phyloP scores from a whole-genome alignment of 208 protist species.

The Trichomonas tenax region DNA sequence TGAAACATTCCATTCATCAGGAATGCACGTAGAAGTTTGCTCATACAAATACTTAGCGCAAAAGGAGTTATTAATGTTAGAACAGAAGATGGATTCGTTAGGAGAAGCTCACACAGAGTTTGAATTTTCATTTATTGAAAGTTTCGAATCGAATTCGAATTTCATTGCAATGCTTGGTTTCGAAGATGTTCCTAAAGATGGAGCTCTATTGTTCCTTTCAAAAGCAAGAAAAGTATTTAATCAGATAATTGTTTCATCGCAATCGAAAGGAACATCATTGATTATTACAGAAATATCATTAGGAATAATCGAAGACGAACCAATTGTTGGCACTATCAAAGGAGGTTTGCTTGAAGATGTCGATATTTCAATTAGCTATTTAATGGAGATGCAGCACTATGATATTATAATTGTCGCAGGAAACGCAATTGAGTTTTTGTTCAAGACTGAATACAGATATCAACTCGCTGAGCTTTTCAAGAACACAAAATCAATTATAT shows the following conservation, averaged over 20 bases:
- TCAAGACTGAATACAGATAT: neutral
- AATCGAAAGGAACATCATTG: neutral
- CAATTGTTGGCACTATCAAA: neutral
- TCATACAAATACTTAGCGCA: neutral
- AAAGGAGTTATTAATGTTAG: neutral
- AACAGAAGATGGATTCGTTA: neutral
- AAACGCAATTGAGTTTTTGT: neutral
- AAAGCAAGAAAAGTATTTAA: neutral
- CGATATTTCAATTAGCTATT: neutral
- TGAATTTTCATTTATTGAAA: neutral
- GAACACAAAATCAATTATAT: neutral
- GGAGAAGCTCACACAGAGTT: neutral
- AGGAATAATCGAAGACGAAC: neutral
- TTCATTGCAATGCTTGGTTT: neutral
- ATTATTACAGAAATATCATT: neutral
- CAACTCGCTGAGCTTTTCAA: neutral
- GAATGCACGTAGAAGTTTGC: neutral
- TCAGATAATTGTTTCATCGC: neutral
- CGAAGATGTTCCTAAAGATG: neutral
- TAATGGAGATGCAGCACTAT: neutral
- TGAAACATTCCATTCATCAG: neutral
- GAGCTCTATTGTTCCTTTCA: neutral
- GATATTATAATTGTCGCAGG: neutral
- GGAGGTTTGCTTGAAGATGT: neutral
- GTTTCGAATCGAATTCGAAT: neutral